Percentiles rank a stretch among this genome's conserved stretches.
phyloP scores from a whole-genome alignment of 768 basidiomycete genomes.

The Macrolepiota dolichaula region DNA sequence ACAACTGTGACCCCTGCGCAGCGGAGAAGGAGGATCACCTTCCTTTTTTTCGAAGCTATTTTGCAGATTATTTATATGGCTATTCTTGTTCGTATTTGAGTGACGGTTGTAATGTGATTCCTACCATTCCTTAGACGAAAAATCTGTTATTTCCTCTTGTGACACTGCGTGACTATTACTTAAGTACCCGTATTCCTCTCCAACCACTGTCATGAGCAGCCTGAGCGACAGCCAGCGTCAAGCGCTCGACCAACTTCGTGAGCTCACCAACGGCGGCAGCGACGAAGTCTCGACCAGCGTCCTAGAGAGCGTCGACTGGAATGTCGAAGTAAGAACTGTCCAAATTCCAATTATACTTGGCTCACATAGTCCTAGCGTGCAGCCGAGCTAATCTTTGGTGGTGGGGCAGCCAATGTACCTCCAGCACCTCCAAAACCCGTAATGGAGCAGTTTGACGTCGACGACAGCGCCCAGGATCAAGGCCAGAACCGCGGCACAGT shows the following conservation, averaged over 20 bases:
- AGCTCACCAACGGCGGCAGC: conserved; percentile 58
- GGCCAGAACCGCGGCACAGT: conserved; percentile 23
- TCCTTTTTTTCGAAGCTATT: conserved; percentile 84
- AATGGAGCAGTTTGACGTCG: conserved; percentile 44
- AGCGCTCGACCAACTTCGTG: conserved; percentile 46
- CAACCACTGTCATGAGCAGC: conserved; percentile 1
- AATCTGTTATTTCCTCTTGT: background rate
- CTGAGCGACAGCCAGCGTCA: conserved; percentile 24
- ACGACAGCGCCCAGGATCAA: conserved; percentile 44
- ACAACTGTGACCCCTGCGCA: conserved; percentile 67
- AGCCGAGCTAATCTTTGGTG: conserved; percentile 56
- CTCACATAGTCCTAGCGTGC: conserved; percentile 38
- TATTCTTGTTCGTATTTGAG: conserved; percentile 58
- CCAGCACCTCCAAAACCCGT: conserved; percentile 9
- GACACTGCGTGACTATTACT: background rate
- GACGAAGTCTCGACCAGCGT: conserved; percentile 59
- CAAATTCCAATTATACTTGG: background rate
- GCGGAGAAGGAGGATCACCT: conserved; percentile 80
- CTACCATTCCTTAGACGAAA: no score
- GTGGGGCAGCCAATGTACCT: conserved; percentile 10
- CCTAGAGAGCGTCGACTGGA: conserved; percentile 63
- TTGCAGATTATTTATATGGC: conserved; percentile 86
- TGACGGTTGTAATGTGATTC: no score
- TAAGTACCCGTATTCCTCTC: background rate
- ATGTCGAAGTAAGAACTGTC: conserved; percentile 52